Percentiles rank a stretch among this genome's conserved stretches.
Evolutionary conservation across 257 asterid genomes (phyloP).

Genomic region (Agastache rugosa): DNA sequence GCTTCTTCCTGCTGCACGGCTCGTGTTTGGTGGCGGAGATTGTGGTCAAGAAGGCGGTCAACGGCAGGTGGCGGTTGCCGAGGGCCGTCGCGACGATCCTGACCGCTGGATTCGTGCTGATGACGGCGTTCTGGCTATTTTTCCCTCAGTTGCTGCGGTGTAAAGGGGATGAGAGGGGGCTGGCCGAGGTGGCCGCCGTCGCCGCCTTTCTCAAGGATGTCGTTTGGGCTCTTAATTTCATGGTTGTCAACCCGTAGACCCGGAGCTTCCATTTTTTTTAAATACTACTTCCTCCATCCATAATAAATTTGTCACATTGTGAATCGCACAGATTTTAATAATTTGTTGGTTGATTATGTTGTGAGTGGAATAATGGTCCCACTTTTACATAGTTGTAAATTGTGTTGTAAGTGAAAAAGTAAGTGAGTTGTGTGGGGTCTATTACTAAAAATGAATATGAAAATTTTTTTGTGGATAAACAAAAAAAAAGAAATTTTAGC

Average conservation of each 20-base stretch:
- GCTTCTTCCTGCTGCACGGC: slow-evolving; percentile 73
- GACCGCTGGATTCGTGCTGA: slow-evolving; percentile 57
- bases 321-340: no score
- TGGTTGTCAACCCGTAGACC: neutral
- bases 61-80: slow-evolving; percentile 54
- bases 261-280: neutral
- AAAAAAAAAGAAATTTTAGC: no score
- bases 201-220: slow-evolving; percentile 63
- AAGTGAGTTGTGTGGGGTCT: no score
- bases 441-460: no score
- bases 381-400: no score
- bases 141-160: slow-evolving; percentile 64
- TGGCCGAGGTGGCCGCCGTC: slow-evolving; percentile 61
- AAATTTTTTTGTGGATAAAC: no score
- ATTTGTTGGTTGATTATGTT: no score
- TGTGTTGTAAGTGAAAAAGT: no score
- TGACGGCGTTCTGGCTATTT: slow-evolving; percentile 63
- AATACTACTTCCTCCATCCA: no score
- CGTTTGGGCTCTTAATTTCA: slow-evolving; percentile 36
- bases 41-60: slow-evolving; percentile 50
- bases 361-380: no score
- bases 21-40: slow-evolving; percentile 52
- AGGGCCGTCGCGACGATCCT: slow-evolving; percentile 41
- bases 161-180: slow-evolving; percentile 51
- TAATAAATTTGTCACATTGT: no score